These are phyloP conservation scores for Hyaloscypha hepaticicola DNA, from an alignment of 495 filamentous ascomycete genomes.

Conservation along the genomic window DNA sequence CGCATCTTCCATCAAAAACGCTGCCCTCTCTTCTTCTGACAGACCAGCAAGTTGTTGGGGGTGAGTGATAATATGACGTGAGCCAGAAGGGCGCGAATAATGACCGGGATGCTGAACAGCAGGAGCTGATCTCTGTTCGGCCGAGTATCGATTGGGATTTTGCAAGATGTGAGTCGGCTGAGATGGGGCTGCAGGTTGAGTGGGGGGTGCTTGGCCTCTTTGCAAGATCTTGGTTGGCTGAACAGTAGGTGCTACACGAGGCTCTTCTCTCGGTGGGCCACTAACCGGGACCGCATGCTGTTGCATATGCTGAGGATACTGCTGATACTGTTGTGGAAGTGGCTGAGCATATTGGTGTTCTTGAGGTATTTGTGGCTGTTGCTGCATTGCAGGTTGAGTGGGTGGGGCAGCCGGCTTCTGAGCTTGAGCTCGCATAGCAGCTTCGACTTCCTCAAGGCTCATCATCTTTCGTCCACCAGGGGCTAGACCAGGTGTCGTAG, in stretches of 20 bases:
- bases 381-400: constrained; percentile 23
- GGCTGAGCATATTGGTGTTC: constrained; percentile 33
- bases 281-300: constrained; percentile 37
- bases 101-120: constrained; percentile 42
- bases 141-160: constrained; percentile 40
- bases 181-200: constrained; percentile 17
- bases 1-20: constrained; percentile 84
- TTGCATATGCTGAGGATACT: constrained; percentile 23
- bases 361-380: constrained; percentile 12
- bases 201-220: constrained; percentile 15
- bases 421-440: constrained; percentile 75
- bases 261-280: constrained; percentile 35
- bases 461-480: constrained; percentile 73
- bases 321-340: constrained; percentile 25
- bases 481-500: constrained; percentile 27
- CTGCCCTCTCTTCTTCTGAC: constrained; percentile 73
- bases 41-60: constrained; percentile 73
- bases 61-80: constrained; percentile 53
- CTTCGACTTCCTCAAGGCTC: constrained; percentile 97
- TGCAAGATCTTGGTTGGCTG: constrained; percentile 53
- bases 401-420: constrained; percentile 42
- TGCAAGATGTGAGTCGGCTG: constrained; percentile 48
- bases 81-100: constrained; percentile 29
- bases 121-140: constrained; percentile 33
- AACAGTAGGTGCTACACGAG: constrained; percentile 40